Evolutionary conservation across 164 flowering plant genomes (phyloP).

Genomic region (Vitis rupestris): DNA sequence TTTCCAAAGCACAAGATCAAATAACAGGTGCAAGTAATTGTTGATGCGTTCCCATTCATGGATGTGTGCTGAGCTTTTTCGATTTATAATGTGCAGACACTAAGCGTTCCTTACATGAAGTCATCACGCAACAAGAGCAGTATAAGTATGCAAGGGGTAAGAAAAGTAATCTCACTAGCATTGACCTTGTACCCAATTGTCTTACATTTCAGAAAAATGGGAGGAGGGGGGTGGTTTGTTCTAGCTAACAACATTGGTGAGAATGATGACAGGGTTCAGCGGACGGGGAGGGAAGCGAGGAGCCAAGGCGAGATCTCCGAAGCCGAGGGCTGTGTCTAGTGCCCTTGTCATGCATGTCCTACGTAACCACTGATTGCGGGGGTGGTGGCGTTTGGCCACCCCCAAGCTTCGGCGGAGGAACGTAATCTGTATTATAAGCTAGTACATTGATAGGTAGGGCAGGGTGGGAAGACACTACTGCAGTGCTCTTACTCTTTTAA

Average conservation of each 20-base stretch:
- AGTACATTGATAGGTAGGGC: too few relatives aligned
- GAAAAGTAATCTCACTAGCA: conserved; percentile 9
- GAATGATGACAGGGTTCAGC: conserved; percentile 24
- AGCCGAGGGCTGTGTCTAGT: conserved; percentile 88
- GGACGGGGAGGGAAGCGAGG: conserved; percentile 31
- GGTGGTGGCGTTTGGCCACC: conserved; percentile 53
- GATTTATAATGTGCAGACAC: conserved; percentile 52
- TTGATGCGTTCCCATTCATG: too few relatives aligned
- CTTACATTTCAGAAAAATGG: not conserved
- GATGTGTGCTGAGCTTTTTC: not conserved
- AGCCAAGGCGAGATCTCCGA: conserved; percentile 53
- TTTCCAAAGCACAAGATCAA: too few relatives aligned
- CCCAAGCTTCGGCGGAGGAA: conserved; percentile 37
- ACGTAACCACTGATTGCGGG: conserved; percentile 45
- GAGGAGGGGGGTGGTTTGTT: too few relatives aligned
- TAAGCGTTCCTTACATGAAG: conserved; percentile 95
- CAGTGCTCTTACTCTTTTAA: too few relatives aligned
- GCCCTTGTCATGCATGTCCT: conserved; percentile 78
- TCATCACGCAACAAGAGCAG: conserved; percentile 39
- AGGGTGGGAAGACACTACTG: too few relatives aligned
- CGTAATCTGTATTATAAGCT: conserved; percentile 9
- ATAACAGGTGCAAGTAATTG: too few relatives aligned
- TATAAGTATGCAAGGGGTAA: conserved; percentile 50
- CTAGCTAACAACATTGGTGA: not conserved
- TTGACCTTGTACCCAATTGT: too few relatives aligned